phyloP scores from a whole-genome alignment of 768 basidiomycete species.

The Dioszegia aurantiaca region DNA sequence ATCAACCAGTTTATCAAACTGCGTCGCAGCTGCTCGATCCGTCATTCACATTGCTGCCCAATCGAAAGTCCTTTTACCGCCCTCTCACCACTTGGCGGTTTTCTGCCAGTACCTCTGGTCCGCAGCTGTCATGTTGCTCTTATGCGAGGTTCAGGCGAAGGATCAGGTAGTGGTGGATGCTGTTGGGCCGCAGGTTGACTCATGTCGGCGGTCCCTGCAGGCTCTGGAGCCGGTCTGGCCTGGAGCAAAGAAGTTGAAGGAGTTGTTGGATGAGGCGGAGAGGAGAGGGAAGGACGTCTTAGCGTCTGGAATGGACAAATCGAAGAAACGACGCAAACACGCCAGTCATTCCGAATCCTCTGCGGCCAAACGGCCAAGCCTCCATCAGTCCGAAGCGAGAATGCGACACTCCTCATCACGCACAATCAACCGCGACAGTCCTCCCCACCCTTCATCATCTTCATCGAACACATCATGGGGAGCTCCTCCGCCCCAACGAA shows the following conservation, averaged over 20 bases:
- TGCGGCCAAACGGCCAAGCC: background rate
- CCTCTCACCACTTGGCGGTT: constrained; percentile 43
- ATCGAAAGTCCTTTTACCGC: constrained; percentile 38
- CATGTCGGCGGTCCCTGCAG: constrained; percentile 28
- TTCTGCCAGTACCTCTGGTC: constrained; percentile 47
- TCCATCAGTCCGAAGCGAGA: background rate
- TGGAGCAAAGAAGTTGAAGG: constrained; percentile 41
- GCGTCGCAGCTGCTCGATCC: constrained; percentile 46
- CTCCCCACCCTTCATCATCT: background rate
- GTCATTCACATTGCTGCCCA: constrained; percentile 46
- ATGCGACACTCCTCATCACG: background rate
- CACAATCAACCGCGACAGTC: background rate
- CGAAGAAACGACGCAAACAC: constrained; percentile 12
- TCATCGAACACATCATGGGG: constrained; percentile 3
- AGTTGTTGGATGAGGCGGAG: constrained; percentile 42
- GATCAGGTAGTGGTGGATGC: constrained; percentile 46
- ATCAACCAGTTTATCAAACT: constrained; percentile 38
- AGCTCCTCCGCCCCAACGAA: background rate
- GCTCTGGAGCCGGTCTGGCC: constrained; percentile 48
- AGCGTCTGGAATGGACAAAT: background rate
- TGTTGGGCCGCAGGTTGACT: constrained; percentile 40
- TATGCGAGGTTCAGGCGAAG: constrained; percentile 45
- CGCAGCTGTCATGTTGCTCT: constrained; percentile 41
- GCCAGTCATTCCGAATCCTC: background rate
- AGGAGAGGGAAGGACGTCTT: constrained; percentile 33